phyloP scores from a whole-genome alignment of 2,329 filamentous ascomycete genomes.

The Botrytis hyacinthi region DNA sequence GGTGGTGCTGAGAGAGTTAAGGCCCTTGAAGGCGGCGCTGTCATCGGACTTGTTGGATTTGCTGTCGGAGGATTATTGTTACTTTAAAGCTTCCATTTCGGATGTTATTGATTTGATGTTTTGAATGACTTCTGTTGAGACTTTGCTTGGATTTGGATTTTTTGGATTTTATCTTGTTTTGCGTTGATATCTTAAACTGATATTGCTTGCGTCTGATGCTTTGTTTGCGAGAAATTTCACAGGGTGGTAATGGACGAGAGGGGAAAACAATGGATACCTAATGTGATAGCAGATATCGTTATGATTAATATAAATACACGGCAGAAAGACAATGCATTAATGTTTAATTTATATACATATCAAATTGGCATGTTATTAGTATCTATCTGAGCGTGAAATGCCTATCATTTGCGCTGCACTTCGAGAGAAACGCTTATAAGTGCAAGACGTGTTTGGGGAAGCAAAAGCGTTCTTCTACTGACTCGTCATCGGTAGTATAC shows the following conservation, averaged over 20 bases:
- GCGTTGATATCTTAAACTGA: background rate
- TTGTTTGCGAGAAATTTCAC: background rate
- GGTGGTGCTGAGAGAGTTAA: background rate
- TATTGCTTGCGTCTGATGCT: background rate
- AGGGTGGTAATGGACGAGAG: background rate
- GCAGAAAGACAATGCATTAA: constrained; percentile 1
- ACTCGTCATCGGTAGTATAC: background rate
- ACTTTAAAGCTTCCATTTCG: constrained; percentile 5
- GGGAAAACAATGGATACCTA: background rate
- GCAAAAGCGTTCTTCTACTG: background rate
- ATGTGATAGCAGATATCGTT: background rate
- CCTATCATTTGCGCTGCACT: background rate
- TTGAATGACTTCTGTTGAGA: background rate
- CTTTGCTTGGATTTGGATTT: constrained; percentile 15
- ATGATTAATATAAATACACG: background rate
- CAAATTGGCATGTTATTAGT: background rate
- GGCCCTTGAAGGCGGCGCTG: background rate
- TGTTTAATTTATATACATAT: constrained; percentile 9
- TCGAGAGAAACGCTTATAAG: too few species aligned
- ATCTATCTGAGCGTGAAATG: background rate
- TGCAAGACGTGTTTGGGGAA: too few species aligned
- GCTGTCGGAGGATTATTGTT: constrained; percentile 18
- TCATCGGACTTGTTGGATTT: constrained; percentile 17
- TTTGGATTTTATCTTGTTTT: background rate
- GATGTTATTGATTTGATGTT: background rate